A percentile compares a stretch with the other conserved stretches of the same genome.
These are phyloP conservation scores for Scytalidium lignicola DNA, from an alignment of 2,329 filamentous ascomycete species.

Conservation along the genomic window DNA sequence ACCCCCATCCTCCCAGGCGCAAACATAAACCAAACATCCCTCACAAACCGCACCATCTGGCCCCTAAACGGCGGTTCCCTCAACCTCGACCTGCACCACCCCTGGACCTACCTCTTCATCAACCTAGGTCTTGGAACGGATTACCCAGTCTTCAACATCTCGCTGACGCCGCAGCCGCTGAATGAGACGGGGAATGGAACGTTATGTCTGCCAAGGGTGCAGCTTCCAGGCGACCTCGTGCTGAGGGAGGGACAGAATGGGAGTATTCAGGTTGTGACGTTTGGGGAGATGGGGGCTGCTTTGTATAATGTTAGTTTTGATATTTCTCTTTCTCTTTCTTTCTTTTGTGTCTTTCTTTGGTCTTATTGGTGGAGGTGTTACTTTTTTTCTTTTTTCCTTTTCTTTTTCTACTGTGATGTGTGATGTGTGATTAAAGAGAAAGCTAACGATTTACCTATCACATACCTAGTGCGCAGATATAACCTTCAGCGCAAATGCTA, in stretches of 20 bases:
- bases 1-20: slow-evolving; percentile 44
- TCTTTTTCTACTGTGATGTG: too few relatives aligned
- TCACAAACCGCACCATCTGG: slow-evolving; percentile 40
- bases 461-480: slow-evolving; percentile 63
- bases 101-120: slow-evolving; percentile 45
- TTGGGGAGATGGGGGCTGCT: slow-evolving; percentile 51
- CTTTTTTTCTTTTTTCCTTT: too few relatives aligned
- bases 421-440: too few relatives aligned
- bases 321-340: background rate
- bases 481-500: slow-evolving; percentile 52
- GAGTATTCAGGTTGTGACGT: slow-evolving; percentile 65
- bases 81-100: slow-evolving; percentile 46
- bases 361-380: too few relatives aligned
- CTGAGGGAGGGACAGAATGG: slow-evolving; percentile 56
- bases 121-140: slow-evolving; percentile 47
- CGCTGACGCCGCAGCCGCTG: slow-evolving; percentile 54
- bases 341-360: too few relatives aligned
- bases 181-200: slow-evolving; percentile 55
- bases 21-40: slow-evolving; percentile 37
- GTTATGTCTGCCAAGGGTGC: slow-evolving; percentile 60
- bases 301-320: slow-evolving; percentile 56
- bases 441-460: slow-evolving; percentile 3
- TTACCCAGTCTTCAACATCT: slow-evolving; percentile 62
- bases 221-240: slow-evolving; percentile 44
- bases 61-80: slow-evolving; percentile 44